A percentile compares a stretch with the other conserved stretches of the same genome.
Evolutionary conservation across 2,329 filamentous ascomycete species (phyloP).

Genomic region (Stachybotrys echinatus): DNA sequence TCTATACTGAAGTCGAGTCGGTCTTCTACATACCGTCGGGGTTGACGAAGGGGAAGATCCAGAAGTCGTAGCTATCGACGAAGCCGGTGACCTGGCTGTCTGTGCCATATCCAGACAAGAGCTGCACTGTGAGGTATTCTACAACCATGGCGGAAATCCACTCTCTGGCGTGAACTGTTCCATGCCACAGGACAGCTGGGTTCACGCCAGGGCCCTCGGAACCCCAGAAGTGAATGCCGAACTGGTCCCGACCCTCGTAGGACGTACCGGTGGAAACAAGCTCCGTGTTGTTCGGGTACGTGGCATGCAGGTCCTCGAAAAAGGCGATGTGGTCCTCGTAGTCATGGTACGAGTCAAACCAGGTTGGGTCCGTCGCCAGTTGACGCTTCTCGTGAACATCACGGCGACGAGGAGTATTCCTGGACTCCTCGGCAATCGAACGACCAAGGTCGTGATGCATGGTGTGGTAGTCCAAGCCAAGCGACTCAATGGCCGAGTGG

Average conservation of each 20-base stretch:
- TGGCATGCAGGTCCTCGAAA: conserved; percentile 33
- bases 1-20: not conserved
- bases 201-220: conserved; percentile 35
- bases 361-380: conserved; percentile 14
- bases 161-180: conserved; percentile 54
- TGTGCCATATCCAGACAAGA: conserved; percentile 39
- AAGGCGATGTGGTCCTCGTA: conserved; percentile 44
- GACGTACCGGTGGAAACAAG: conserved; percentile 42
- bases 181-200: conserved; percentile 51
- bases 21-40: not conserved
- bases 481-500: conserved; percentile 25
- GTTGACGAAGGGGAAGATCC: conserved; percentile 2
- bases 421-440: conserved; percentile 28
- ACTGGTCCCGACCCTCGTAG: conserved; percentile 45
- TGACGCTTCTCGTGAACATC: conserved; percentile 9
- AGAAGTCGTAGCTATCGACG: conserved; percentile 2
- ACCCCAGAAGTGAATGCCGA: conserved; percentile 55
- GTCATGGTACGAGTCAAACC: conserved; percentile 47
- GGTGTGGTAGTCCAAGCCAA: conserved; percentile 22
- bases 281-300: conserved; percentile 36
- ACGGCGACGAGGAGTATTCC: conserved; percentile 14
- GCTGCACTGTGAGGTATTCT: conserved; percentile 45
- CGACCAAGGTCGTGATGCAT: conserved; percentile 34
- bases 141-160: conserved; percentile 35
- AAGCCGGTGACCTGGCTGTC: conserved; percentile 32